Evolutionary conservation across 805 yeast species (phyloP).

Genomic region (Hanseniaspora lindneri): DNA sequence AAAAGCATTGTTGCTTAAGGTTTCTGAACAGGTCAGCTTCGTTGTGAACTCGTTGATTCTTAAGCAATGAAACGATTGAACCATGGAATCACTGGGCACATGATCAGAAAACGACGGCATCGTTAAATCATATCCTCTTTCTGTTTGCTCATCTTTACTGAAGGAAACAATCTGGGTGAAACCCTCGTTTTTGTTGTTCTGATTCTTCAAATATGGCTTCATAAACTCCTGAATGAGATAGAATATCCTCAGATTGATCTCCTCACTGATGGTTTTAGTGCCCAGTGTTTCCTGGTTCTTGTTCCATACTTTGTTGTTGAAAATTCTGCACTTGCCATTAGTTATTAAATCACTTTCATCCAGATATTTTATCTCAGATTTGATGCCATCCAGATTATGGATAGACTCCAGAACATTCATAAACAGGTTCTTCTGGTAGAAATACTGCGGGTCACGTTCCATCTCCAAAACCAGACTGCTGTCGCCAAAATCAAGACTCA

Average conservation of each 20-base stretch:
- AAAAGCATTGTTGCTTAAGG: constrained; percentile 6
- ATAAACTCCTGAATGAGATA: background rate
- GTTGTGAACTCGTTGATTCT: constrained; percentile 9
- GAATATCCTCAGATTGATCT: constrained; percentile 7
- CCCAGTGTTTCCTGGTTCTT: too few species aligned
- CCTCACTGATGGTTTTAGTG: constrained; percentile 4
- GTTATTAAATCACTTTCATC: constrained; percentile 3
- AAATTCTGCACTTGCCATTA: background rate
- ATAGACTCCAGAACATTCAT: constrained; percentile 1
- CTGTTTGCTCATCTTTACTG: background rate
- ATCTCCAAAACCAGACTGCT: background rate
- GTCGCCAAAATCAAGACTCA: constrained; percentile 1
- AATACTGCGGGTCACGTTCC: background rate
- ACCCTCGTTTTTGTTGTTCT: background rate
- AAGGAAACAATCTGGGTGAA: constrained; percentile 6
- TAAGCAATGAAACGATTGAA: constrained; percentile 10
- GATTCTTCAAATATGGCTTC: constrained; percentile 6
- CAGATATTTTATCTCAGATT: background rate
- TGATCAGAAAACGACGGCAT: constrained; percentile 11
- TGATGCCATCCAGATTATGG: background rate
- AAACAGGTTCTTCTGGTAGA: constrained; percentile 8
- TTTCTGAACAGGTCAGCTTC: background rate
- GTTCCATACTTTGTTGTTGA: background rate
- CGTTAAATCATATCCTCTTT: background rate
- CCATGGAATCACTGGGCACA: background rate